phyloP scores from a whole-genome alignment of 2,329 filamentous ascomycete species.

The Phialophora chinensis region DNA sequence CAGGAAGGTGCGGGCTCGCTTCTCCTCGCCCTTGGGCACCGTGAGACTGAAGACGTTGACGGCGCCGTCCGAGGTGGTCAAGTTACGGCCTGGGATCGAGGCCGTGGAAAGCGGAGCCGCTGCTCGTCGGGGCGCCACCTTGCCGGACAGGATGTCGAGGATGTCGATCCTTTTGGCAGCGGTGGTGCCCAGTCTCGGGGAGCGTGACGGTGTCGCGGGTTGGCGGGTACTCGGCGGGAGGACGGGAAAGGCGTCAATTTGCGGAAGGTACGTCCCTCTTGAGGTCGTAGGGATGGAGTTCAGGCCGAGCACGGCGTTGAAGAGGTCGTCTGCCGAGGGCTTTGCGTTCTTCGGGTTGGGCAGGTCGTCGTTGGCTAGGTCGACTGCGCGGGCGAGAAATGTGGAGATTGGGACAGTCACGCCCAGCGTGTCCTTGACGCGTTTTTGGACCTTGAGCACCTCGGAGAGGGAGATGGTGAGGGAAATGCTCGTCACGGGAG shows the following conservation, averaged over 20 bases:
- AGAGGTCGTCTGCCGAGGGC: conserved; percentile 80
- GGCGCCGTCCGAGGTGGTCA: conserved; percentile 58
- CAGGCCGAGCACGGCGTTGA: conserved; percentile 83
- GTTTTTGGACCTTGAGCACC: conserved; percentile 79
- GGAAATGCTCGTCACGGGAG: conserved; percentile 62
- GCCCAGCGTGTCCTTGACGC: conserved; percentile 76
- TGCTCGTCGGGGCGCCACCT: conserved; percentile 44
- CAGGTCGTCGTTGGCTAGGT: conserved; percentile 85
- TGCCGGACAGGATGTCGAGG: conserved; percentile 76
- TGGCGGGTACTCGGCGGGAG: conserved; percentile 30
- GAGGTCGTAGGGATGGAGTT: conserved; percentile 59
- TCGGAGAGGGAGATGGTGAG: conserved; percentile 71
- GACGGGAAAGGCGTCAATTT: conserved; percentile 65
- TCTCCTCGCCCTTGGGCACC: conserved; percentile 80
- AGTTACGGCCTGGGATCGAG: conserved; percentile 38
- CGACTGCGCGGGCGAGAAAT: conserved; percentile 82
- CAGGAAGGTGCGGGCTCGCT: conserved; percentile 79
- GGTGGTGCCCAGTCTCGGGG: conserved; percentile 9
- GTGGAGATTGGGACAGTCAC: conserved; percentile 82
- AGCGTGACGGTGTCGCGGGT: conserved; percentile 17
- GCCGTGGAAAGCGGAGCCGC: background rate
- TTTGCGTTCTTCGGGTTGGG: conserved; percentile 69
- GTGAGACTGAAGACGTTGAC: conserved; percentile 81
- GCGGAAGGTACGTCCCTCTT: conserved; percentile 72
- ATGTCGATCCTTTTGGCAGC: conserved; percentile 69